phyloP scores from a whole-genome alignment of 2,329 filamentous ascomycete species.

The Pseudocercospora pini-densiflorae region DNA sequence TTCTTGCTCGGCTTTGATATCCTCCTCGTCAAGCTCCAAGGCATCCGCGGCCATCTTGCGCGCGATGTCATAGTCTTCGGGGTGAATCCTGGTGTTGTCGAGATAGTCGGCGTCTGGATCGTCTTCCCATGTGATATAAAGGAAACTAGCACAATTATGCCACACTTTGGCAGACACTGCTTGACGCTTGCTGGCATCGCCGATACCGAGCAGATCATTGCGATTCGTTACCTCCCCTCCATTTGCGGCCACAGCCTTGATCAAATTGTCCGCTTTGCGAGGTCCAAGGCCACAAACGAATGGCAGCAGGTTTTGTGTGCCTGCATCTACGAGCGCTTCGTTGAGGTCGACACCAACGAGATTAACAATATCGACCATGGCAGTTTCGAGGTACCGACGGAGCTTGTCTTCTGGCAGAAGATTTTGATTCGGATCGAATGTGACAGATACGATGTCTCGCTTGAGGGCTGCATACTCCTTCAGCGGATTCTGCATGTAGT shows the following conservation, averaged over 20 bases:
- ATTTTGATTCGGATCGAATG: constrained; percentile 88
- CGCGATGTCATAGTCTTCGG: constrained; percentile 96
- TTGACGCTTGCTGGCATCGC: constrained; percentile 61
- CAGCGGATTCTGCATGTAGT: constrained; percentile 93
- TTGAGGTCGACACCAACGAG: constrained; percentile 95
- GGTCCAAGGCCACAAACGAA: constrained; percentile 91
- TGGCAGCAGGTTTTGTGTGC: constrained; percentile 84
- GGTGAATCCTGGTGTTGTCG: constrained; percentile 95
- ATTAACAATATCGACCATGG: constrained; percentile 98
- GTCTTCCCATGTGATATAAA: constrained; percentile 77
- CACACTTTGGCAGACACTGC: constrained; percentile 90
- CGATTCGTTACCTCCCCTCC: constrained; percentile 83
- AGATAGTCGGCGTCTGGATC: constrained; percentile 80
- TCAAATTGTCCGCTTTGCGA: constrained; percentile 80
- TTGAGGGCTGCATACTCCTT: constrained; percentile 95
- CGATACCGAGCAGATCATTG: constrained; percentile 86
- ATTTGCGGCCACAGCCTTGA: constrained; percentile 91
- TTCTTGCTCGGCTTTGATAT: constrained; percentile 91
- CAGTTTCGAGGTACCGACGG: constrained; percentile 84
- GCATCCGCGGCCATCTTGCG: constrained; percentile 99
- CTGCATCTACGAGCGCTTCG: constrained; percentile 79
- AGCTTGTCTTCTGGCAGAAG: constrained; percentile 88
- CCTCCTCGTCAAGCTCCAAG: constrained; percentile 94
- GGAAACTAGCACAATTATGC: constrained; percentile 96
- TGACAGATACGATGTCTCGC: constrained; percentile 82